Evolutionary conservation across 345 rosid species (phyloP).

Genomic region (Limnanthes douglasii): DNA sequence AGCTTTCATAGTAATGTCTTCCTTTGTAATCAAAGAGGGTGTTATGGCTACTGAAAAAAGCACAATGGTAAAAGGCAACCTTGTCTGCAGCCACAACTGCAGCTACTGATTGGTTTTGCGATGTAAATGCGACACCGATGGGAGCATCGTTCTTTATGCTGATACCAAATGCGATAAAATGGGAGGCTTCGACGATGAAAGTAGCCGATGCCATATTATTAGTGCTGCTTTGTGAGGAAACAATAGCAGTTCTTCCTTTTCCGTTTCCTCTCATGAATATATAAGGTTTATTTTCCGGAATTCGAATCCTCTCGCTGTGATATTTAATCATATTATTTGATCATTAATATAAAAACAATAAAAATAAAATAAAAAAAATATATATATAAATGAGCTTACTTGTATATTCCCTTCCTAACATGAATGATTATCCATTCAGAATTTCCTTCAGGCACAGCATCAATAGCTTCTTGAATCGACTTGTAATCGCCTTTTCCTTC

Average conservation of each 20-base stretch:
- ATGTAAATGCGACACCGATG: constrained; percentile 69
- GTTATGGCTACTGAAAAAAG: constrained; percentile 79
- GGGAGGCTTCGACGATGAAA: constrained; percentile 41
- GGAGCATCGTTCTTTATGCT: constrained; percentile 95
- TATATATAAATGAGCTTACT: constrained; percentile 19
- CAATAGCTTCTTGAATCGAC: constrained; percentile 62
- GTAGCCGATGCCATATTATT: constrained; percentile 71
- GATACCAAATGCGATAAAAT: constrained; percentile 68
- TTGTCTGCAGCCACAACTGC: constrained; percentile 70
- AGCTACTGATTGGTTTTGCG: constrained; percentile 93
- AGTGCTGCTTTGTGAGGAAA: constrained; percentile 36
- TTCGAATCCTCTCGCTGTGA: constrained; percentile 57
- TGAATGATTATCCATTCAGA: constrained; percentile 65
- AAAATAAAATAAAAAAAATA: background rate
- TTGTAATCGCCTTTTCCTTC: constrained; percentile 63
- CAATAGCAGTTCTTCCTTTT: constrained; percentile 51
- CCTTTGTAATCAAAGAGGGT: constrained; percentile 91
- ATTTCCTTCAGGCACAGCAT: constrained; percentile 57
- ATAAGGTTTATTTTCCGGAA: constrained; percentile 54
- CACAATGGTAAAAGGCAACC: constrained; percentile 81
- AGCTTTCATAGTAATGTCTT: constrained; percentile 67
- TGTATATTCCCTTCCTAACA: constrained; percentile 65
- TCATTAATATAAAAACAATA: background rate
- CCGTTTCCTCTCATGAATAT: constrained; percentile 96
- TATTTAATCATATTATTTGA: background rate